These are phyloP conservation scores for Hydnum rufescens DNA, from an alignment of 768 basidiomycete genomes.

Conservation along the genomic window DNA sequence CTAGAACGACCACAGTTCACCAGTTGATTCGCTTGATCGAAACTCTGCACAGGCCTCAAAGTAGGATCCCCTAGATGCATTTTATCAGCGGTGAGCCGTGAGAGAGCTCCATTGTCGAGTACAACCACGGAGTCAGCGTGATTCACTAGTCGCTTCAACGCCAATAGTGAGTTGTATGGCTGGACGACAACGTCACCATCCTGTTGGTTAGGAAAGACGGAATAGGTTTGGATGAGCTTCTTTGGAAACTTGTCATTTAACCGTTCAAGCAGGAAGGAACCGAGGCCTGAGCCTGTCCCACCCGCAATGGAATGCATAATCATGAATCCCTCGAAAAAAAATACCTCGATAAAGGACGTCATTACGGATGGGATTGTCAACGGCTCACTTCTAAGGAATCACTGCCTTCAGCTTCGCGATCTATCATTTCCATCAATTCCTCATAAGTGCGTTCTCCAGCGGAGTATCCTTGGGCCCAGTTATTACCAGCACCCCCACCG, in stretches of 20 bases:
- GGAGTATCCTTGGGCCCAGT: conserved; percentile 92
- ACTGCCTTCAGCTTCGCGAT: conserved; percentile 92
- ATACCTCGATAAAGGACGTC: neutral
- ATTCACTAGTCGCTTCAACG: conserved; percentile 82
- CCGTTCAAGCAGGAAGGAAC: conserved; percentile 93
- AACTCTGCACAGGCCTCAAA: conserved; percentile 18
- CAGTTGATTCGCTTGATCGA: conserved; percentile 83
- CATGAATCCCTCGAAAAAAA: conserved; percentile 69
- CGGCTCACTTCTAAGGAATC: conserved; percentile 46
- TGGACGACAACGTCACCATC: conserved; percentile 97
- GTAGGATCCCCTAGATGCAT: conserved; percentile 57
- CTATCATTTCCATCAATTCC: conserved; percentile 97
- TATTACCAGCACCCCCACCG: conserved; percentile 98
- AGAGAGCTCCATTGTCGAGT: conserved; percentile 84
- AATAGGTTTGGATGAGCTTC: conserved; percentile 97
- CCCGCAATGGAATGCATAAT: conserved; percentile 97
- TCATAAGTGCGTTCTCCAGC: conserved; percentile 84
- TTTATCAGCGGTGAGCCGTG: conserved; percentile 83
- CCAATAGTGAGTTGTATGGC: conserved; percentile 89
- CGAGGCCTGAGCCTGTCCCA: conserved; percentile 93
- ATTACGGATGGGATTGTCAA: neutral
- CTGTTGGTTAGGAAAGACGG: conserved; percentile 86
- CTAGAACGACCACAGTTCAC: conserved; percentile 32
- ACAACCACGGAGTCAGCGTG: conserved; percentile 97
- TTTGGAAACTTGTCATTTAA: conserved; percentile 97